Percentiles rank a stretch among this genome's conserved stretches.
Conservation (phyloP, 176 grass and related monocot genomes). For the Tillandsia leiboldiana region DNA sequence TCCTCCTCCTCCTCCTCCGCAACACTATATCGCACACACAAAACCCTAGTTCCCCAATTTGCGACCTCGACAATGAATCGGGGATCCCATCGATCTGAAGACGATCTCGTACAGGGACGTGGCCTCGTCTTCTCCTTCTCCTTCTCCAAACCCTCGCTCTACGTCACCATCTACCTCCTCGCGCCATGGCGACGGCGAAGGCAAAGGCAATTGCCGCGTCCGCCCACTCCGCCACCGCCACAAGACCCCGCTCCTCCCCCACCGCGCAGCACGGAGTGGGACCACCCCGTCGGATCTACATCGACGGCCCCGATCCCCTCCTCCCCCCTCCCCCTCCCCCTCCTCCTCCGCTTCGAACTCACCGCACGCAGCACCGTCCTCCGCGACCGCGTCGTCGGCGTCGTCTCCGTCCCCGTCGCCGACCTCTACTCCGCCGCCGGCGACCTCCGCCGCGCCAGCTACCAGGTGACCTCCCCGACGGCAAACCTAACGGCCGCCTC, state of each 20-base stretch:
- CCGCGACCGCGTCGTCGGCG: slow-evolving; percentile 36
- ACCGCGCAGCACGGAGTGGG: slow-evolving; percentile 51
- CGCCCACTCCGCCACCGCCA: slow-evolving; percentile 28
- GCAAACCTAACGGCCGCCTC: slow-evolving; percentile 38
- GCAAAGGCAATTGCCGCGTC: neutral
- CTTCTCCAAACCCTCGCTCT: slow-evolving; percentile 53
- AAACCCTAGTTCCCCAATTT: no score
- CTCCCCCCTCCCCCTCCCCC: neutral
- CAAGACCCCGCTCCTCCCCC: slow-evolving; percentile 39
- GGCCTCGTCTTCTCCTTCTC: slow-evolving; percentile 20
- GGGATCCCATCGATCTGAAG: slow-evolving; percentile 42
- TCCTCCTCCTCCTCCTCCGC: no score
- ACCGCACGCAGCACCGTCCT: slow-evolving; percentile 41
- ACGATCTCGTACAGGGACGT: slow-evolving; percentile 52
- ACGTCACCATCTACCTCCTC: slow-evolving; percentile 22
- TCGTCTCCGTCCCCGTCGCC: slow-evolving; percentile 34
- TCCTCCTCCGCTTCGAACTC: slow-evolving; percentile 43
- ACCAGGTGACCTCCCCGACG: slow-evolving; percentile 31
- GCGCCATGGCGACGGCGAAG: neutral
- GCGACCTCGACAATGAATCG: slow-evolving; percentile 4
- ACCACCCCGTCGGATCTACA: slow-evolving; percentile 43
- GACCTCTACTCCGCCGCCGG: slow-evolving; percentile 33
- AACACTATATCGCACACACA: no score
- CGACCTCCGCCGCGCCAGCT: slow-evolving; percentile 28
- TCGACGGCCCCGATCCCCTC: neutral